Evolutionary conservation across 352 stramenopile species (phyloP).

Genomic region (Elongisporangium senticosum): DNA sequence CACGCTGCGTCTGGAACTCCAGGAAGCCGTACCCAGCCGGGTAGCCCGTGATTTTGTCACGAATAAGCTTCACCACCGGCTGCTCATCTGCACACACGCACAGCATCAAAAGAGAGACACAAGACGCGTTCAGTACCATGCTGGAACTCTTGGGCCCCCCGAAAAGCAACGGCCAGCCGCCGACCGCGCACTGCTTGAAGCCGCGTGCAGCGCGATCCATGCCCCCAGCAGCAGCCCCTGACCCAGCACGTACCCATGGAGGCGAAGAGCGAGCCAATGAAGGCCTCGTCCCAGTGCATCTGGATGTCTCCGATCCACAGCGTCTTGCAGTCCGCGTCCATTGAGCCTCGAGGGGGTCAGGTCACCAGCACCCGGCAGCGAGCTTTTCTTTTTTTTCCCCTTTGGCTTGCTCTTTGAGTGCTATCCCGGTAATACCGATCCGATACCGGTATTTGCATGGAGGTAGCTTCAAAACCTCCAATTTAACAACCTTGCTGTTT

Average conservation of each 20-base stretch:
- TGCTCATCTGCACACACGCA: slow-evolving; percentile 45
- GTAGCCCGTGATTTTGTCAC: slow-evolving; percentile 86
- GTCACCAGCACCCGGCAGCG: not conserved
- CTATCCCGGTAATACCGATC: not conserved
- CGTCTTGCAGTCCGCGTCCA: slow-evolving; percentile 73
- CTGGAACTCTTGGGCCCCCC: not conserved
- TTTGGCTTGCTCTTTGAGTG: not conserved
- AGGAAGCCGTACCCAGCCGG: slow-evolving; percentile 89
- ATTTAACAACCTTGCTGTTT: not conserved
- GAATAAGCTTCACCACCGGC: slow-evolving; percentile 87
- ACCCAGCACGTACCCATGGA: slow-evolving; percentile 36
- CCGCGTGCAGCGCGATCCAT: not conserved
- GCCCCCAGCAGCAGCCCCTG: not conserved
- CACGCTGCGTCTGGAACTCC: slow-evolving; percentile 80
- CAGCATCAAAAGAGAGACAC: slow-evolving; percentile 2
- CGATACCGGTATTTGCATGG: not conserved
- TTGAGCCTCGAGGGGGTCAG: slow-evolving; percentile 7
- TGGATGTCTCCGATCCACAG: slow-evolving; percentile 90
- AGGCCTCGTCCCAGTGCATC: slow-evolving; percentile 87
- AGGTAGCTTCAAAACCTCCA: not conserved
- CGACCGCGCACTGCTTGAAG: not conserved
- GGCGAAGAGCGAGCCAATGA: slow-evolving; percentile 82
- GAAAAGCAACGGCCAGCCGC: not conserved
- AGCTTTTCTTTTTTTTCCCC: slow-evolving; percentile 7
- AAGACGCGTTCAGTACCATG: not conserved